Evolutionary conservation across 1,284 basidiomycete species (phyloP).

Genomic region (Ceratobasidium sp.): DNA sequence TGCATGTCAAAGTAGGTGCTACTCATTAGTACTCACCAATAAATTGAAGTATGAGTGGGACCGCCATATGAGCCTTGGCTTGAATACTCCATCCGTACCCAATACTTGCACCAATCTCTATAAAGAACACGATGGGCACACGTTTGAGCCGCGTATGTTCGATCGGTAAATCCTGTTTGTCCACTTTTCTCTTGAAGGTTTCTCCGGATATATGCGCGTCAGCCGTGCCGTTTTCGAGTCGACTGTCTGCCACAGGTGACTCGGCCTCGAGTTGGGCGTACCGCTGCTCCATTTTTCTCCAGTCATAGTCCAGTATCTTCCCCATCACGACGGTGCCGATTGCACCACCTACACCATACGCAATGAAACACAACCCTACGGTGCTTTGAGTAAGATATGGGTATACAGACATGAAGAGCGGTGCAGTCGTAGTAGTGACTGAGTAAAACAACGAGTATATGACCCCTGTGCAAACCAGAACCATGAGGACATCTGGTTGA

Average conservation of each 20-base stretch:
- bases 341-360: constrained; percentile 57
- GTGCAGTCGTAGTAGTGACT: constrained; percentile 69
- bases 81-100: constrained; percentile 48
- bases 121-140: constrained; percentile 43
- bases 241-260: constrained; percentile 14
- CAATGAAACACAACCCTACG: constrained; percentile 73
- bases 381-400: constrained; percentile 67
- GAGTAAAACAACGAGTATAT: constrained; percentile 69
- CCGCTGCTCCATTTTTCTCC: constrained; percentile 38
- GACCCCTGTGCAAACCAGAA: constrained; percentile 67
- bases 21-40: constrained; percentile 37
- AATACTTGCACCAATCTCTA: constrained; percentile 40
- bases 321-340: constrained; percentile 46
- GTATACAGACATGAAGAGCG: constrained; percentile 65
- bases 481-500: constrained; percentile 65
- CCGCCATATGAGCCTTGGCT: constrained; percentile 42
- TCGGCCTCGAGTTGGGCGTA: constrained; percentile 26
- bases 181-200: constrained; percentile 29
- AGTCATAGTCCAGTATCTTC: constrained; percentile 46
- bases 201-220: neutral
- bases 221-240: constrained; percentile 41
- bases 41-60: constrained; percentile 42
- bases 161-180: constrained; percentile 46
- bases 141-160: constrained; percentile 48
- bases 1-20: too few species aligned